Percentiles rank a stretch among this genome's conserved stretches.
phyloP scores from a whole-genome alignment of 345 rosid genomes.

The Euphorbia peplus region DNA sequence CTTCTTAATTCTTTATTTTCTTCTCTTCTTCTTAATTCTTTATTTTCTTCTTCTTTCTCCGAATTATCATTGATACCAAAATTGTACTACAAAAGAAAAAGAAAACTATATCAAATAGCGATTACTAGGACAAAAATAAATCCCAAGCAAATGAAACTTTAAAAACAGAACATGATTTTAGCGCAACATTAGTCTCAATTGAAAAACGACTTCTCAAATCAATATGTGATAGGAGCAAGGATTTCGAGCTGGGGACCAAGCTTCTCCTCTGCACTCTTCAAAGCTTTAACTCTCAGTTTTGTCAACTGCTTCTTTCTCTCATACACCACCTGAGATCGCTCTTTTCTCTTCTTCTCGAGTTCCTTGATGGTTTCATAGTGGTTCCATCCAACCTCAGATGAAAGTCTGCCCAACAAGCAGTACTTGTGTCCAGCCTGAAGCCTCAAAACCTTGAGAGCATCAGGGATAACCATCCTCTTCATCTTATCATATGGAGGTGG shows the following conservation, averaged over 20 bases:
- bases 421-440: constrained; percentile 34
- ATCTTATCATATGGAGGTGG: constrained; percentile 34
- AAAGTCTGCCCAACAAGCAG: constrained; percentile 35
- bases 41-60: too few relatives aligned
- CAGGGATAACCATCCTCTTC: constrained; percentile 36
- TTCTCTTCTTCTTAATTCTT: too few relatives aligned
- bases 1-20: too few relatives aligned
- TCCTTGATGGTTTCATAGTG: constrained; percentile 48
- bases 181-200: background rate
- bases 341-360: constrained; percentile 86
- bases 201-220: constrained; percentile 3
- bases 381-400: constrained; percentile 37
- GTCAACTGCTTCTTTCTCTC: constrained; percentile 80
- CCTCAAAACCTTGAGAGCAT: constrained; percentile 40
- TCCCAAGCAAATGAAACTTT: constrained; percentile 1
- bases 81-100: background rate
- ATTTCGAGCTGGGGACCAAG: constrained; percentile 69
- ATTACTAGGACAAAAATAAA: constrained; percentile 1
- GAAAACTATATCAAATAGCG: background rate
- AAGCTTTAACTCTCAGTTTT: constrained; percentile 77
- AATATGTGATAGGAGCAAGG: constrained; percentile 61
- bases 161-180: constrained; percentile 3
- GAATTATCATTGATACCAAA: background rate
- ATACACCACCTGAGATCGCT: constrained; percentile 57
- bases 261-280: constrained; percentile 74